Base-by-base conservation (phyloP, 1,139 yeast species). In the Geotrichum candidum region DNA sequence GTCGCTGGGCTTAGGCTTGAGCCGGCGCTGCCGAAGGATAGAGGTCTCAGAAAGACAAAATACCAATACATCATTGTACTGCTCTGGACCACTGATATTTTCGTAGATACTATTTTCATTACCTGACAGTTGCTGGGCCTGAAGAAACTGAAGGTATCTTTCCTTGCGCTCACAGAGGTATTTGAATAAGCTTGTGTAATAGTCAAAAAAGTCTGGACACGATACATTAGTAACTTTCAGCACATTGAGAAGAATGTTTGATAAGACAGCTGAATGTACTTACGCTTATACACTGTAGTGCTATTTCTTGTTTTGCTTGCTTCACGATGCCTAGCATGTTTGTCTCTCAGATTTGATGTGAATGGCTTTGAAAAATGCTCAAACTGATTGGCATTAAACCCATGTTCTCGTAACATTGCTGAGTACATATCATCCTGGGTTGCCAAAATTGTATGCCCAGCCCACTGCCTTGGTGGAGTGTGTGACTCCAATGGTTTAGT, bases 351-450 rank as follows among this genome's bases (percentile, higher is more conserved):
- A 45, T 41, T 31, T 23, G 25, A 9, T 2, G 22, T 11, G 33
- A 56, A 60, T 2, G 62, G 62, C 53, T 41, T 56, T n/a, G 60
- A 53, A 31, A 60, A 60, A 29, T 60, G 59, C n/a, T 51, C 53
- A 38, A 45, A 60, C 54, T 60, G 62, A 46, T 60, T 54, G 9
- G 22, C n/a, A 1, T 22, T 51, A 10, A 29, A 31, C 2, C 23
- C 55, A 27, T 51, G 13, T 25, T 51, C 38, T 18, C 55, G 25
- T 50, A 54, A 25, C 1, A 38, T 53, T 13, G 46, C 27, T 18
- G 57, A 38, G 27, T 51, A 59, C 31, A 59, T 45, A 23, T 59
- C 62, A 22, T 56, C 52, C n/a, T 52, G 54, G 22, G 51, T 18
- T 1, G 53, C 58, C n/a, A 55, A 22, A 10, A 60, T 50, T 22